Evolutionary conservation across 495 filamentous ascomycete species (phyloP), one percentile per base, ranked within the genome.

Genomic region (Durotheca rogersii): DNA sequence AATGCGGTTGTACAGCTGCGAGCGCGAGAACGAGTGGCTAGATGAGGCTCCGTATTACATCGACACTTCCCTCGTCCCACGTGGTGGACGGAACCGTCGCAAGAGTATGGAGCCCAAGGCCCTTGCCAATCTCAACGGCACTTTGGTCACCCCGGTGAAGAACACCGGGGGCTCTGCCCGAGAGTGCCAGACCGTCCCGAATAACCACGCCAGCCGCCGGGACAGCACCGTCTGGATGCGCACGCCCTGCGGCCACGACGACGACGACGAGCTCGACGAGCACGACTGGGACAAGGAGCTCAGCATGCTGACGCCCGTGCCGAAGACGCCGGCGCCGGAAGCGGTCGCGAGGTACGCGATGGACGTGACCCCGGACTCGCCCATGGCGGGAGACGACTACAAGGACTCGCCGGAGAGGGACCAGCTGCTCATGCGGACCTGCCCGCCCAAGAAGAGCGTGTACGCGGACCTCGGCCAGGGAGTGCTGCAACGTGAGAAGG

Each of bases 81-180:
- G 89, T 1, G 88, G 87, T 6, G 87, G 88, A 12, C 78, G 78
- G 32, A 84, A 88, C 51, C 82, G 90, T 23, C 80, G 89, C 27
- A 95, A 94, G 79, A 89, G 85, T 50, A 96, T 96, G 90, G 89
- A 95, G 67, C 90, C 90, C 2, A 81, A 81, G 51, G 81, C 86
- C 2, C 71, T 95, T 9, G 78, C 82, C 50, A 90, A 90, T 46
- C 53, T 85, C 17, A 88, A 90, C 48, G 83, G 84, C 21, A 85
- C 76, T 1, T 71, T 89, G 3, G 62, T 80, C 9, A 74, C 79
- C 1, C 65, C 70, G 4, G 54, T 58, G 14, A 68, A 72, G 34
- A 64, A 32, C 35, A 63, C 38, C 30, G n/a, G 51, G 11, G 43
- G 53, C 43, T 17, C 56, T 2, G 56, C 67, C 7, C 69, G 65